Percentiles rank a stretch among this genome's conserved stretches.
phyloP scores from a whole-genome alignment of 139 green algal genomes.

The Chlamydomonas sp. region DNA sequence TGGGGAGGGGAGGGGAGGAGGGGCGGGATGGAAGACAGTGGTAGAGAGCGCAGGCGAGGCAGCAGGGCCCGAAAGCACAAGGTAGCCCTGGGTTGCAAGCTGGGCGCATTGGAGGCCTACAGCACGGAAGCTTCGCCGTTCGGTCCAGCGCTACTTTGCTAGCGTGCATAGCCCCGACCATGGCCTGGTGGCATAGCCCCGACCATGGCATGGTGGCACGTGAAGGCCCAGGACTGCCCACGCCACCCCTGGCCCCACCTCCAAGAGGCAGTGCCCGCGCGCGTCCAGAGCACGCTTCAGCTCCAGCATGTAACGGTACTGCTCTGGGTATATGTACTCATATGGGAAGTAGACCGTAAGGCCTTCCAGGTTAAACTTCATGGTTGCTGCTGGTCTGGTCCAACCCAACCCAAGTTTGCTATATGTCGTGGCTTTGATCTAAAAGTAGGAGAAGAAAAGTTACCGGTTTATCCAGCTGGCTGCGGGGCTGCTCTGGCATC shows the following conservation, averaged over 20 bases:
- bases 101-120: neutral
- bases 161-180: too few species aligned
- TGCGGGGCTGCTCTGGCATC: too few species aligned
- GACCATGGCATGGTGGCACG: neutral
- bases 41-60: neutral
- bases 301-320: conserved; percentile 98
- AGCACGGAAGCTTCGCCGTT: neutral
- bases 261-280: conserved; percentile 95
- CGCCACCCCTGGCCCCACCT: conserved; percentile 66
- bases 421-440: too few species aligned
- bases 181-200: too few species aligned
- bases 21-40: neutral
- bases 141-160: too few species aligned
- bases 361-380: conserved; percentile 96
- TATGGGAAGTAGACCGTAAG: conserved; percentile 98
- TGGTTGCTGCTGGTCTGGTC: conserved; percentile 36
- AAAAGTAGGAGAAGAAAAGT: too few species aligned
- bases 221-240: too few species aligned
- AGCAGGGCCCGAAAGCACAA: too few species aligned
- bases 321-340: conserved; percentile 97
- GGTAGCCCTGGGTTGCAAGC: neutral
- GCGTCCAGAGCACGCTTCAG: conserved; percentile 97
- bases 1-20: conserved; percentile 44
- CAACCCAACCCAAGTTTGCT: too few species aligned
- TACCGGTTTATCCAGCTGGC: too few species aligned